A percentile compares a stretch with the other conserved stretches of the same genome.
Conservation (phyloP, 1,284 basidiomycete genomes). For the Papiliotrema fonsecae region DNA sequence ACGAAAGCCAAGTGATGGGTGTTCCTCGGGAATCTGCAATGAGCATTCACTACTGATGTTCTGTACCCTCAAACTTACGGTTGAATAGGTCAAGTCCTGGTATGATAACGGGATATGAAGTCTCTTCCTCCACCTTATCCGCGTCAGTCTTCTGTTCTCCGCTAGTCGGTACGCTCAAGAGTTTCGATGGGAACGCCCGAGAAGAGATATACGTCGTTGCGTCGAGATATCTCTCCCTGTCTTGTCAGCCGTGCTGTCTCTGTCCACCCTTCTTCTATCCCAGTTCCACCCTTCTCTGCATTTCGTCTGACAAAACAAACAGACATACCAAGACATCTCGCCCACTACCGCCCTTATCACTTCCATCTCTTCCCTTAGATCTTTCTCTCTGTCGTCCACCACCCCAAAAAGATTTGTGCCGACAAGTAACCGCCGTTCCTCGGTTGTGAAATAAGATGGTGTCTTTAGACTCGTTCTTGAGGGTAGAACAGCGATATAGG, state of each 20-base stretch:
- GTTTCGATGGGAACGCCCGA: constrained; percentile 76
- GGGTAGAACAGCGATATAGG: constrained; percentile 68
- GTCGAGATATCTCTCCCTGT: constrained; percentile 65
- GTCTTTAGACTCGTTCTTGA: constrained; percentile 58
- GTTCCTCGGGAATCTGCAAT: constrained; percentile 52
- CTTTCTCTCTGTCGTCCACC: constrained; percentile 57
- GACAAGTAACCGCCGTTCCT: constrained; percentile 61
- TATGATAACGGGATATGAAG: constrained; percentile 70
- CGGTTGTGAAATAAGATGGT: constrained; percentile 63
- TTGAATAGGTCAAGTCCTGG: constrained; percentile 82
- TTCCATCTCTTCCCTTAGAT: constrained; percentile 61
- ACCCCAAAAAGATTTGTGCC: constrained; percentile 76
- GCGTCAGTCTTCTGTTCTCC: neutral
- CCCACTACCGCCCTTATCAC: constrained; percentile 49
- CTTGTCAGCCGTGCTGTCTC: no score
- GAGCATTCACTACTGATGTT: neutral
- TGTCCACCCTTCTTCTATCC: no score
- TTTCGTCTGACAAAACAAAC: no score
- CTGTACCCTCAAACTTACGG: constrained; percentile 49
- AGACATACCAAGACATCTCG: constrained; percentile 63
- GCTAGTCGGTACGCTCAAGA: constrained; percentile 55
- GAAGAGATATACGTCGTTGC: constrained; percentile 75
- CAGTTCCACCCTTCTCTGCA: no score
- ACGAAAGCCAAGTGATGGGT: constrained; percentile 72
- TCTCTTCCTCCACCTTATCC: constrained; percentile 18